A percentile compares a stretch with the other conserved stretches of the same genome.
phyloP scores from a whole-genome alignment of 305 asterid species.

The Nicotiana rustica region DNA sequence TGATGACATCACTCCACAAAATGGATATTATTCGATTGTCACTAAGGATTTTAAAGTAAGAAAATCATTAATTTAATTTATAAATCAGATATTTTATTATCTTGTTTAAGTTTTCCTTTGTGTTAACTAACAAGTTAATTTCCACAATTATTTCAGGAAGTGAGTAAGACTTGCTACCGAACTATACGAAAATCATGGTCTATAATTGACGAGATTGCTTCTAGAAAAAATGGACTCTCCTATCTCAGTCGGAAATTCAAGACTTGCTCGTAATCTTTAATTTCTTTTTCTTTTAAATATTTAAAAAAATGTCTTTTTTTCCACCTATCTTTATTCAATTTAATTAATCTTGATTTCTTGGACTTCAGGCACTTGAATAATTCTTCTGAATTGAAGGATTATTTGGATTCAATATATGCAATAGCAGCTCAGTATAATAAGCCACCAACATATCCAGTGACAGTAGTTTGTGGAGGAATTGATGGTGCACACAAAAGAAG shows the following conservation, averaged over 20 bases:
- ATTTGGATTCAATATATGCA: conserved; percentile 46
- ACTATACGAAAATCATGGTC: conserved; percentile 71
- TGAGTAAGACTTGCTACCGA: conserved; percentile 56
- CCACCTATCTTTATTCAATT: not conserved
- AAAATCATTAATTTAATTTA: too few species aligned
- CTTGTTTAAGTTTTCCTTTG: not conserved
- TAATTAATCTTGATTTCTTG: not conserved
- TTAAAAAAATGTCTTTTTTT: not conserved
- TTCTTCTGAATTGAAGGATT: conserved; percentile 53
- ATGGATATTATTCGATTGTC: conserved; percentile 63
- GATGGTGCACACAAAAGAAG: conserved; percentile 50
- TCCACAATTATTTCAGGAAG: conserved; percentile 50
- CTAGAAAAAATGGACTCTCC: conserved; percentile 61
- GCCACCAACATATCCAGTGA: conserved; percentile 67
- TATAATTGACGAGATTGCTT: conserved; percentile 65
- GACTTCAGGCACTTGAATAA: conserved; percentile 45
- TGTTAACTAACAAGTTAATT: not conserved
- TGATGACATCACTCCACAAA: conserved; percentile 65
- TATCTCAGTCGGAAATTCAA: conserved; percentile 59
- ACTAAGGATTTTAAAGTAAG: conserved; percentile 70
- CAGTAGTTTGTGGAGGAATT: conserved; percentile 57
- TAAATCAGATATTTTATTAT: not conserved
- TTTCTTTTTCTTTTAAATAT: not conserved
- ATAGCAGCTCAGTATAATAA: conserved; percentile 63
- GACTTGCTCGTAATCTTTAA: conserved; percentile 64